Evolutionary conservation across 345 rosid species (phyloP), one percentile per base, ranked within the genome.

Genomic region (Cardamine resedifolia): DNA sequence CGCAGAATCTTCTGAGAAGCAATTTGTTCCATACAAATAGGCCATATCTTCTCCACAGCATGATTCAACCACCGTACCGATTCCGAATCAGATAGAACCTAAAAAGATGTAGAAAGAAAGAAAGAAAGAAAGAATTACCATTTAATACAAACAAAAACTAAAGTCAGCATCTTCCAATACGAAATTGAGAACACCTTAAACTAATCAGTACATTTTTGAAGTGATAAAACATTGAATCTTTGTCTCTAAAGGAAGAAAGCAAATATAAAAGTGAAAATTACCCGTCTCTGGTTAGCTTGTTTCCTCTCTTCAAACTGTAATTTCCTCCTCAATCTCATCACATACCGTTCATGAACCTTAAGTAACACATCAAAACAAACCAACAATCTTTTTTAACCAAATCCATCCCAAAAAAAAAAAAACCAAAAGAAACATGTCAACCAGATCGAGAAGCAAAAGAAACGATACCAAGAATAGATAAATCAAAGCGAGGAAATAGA

Each of bases 21-120:
- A 66, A 95, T 90, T 65, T 85, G 88, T 75, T 95, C 98, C 92
- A 95, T 81, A 72, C 97, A 91, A 31, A 95, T 72, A 3, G 98
- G 98, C 99, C 99, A 95, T 56, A 91, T 83, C 83, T 87, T 88
- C 80, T 90, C 96, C 6, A 87, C 74, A 4, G 94, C 88, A 71
- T 95, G 81, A 75, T 95, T 95, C 83, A 95, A 66, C 99, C 99
- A 95, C 55, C 98, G 75, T 1, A 90, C 94, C 0, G 96, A 83
- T 80, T 95, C 98, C 16, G 97, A 91, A 79, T 95, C 98, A 26
- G 86, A 72, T 9, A 95, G 82, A 26, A 88, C 90, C 99, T 94
- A 68, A 48, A 53, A 39, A 18, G 19, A 14, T 49, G 60, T 53
- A n/a, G n/a, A n/a, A n/a, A n/a, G n/a, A n/a, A n/a, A n/a, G n/a